Evolutionary conservation across 2,329 filamentous ascomycete species (phyloP).

Genomic region (Talaromyces funiculosus): DNA sequence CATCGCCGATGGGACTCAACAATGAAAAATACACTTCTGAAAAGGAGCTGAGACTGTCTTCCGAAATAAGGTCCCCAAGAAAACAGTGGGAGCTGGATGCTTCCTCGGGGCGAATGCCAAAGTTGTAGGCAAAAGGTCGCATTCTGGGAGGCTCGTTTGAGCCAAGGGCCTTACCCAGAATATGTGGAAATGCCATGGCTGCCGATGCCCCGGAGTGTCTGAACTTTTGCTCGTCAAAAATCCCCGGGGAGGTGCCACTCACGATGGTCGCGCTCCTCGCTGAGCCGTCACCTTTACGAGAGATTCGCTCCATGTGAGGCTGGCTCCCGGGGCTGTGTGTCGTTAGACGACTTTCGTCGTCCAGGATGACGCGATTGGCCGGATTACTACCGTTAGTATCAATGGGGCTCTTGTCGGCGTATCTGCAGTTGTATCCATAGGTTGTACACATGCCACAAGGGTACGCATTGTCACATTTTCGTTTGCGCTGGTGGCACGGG

Average conservation of each 20-base stretch:
- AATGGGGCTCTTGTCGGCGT: slow-evolving; percentile 16
- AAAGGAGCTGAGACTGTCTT: slow-evolving; percentile 21
- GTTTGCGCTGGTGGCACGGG: slow-evolving; percentile 30
- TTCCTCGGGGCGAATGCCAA: slow-evolving; percentile 28
- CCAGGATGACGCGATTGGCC: neutral
- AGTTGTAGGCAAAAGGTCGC: slow-evolving; percentile 27
- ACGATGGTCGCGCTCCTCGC: slow-evolving; percentile 16
- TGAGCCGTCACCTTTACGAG: neutral
- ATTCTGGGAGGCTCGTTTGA: slow-evolving; percentile 23
- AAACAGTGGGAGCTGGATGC: slow-evolving; percentile 20
- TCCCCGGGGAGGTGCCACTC: slow-evolving; percentile 16
- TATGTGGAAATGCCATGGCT: slow-evolving; percentile 27
- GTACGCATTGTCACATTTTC: slow-evolving; percentile 27
- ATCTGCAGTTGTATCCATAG: slow-evolving; percentile 25
- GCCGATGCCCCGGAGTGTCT: slow-evolving; percentile 26
- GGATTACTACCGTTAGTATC: neutral
- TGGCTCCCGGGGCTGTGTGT: neutral
- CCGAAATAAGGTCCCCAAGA: slow-evolving; percentile 22
- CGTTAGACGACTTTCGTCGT: neutral
- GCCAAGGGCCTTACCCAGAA: slow-evolving; percentile 24
- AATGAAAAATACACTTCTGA: slow-evolving; percentile 22
- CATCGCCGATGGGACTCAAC: slow-evolving; percentile 21
- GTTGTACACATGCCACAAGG: slow-evolving; percentile 27
- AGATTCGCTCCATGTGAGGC: neutral
- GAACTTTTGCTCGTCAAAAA: slow-evolving; percentile 25